phyloP scores from a whole-genome alignment of 148 eudicot species.

The Camellia sinensis region DNA sequence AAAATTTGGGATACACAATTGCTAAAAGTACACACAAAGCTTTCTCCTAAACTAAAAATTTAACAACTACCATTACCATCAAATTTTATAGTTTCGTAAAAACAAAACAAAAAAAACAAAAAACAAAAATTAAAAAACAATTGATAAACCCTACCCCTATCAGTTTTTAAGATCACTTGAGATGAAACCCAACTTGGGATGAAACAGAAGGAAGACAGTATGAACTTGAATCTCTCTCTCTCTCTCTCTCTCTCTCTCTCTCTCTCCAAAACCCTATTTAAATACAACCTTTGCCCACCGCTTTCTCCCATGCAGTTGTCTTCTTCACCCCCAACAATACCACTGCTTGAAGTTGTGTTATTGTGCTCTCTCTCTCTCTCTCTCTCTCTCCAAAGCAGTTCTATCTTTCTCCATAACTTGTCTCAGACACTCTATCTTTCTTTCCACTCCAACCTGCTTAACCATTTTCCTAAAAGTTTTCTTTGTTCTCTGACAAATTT shows the following conservation, averaged over 20 bases:
- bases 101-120: too few species aligned
- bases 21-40: too few species aligned
- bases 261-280: slow-evolving; percentile 30
- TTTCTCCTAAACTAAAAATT: too few species aligned
- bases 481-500: slow-evolving; percentile 12
- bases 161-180: background rate
- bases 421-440: slow-evolving; percentile 20
- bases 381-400: background rate
- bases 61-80: too few species aligned
- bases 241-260: background rate
- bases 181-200: slow-evolving; percentile 6
- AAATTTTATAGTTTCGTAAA: too few species aligned
- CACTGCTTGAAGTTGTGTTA: slow-evolving; percentile 2
- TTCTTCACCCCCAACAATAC: slow-evolving; percentile 7
- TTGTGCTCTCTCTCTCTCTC: slow-evolving; percentile 12
- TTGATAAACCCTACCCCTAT: too few species aligned
- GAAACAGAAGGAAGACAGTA: background rate
- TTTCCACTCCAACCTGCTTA: slow-evolving; percentile 19
- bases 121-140: too few species aligned
- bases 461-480: slow-evolving; percentile 9
- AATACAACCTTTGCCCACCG: slow-evolving; percentile 37
- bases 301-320: slow-evolving; percentile 51
- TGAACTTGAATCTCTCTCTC: slow-evolving; percentile 6
- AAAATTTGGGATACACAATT: too few species aligned
- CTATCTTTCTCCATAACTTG: slow-evolving; percentile 27